phyloP scores from a whole-genome alignment of 768 basidiomycete genomes.

The Kwoniella dejecticola region DNA sequence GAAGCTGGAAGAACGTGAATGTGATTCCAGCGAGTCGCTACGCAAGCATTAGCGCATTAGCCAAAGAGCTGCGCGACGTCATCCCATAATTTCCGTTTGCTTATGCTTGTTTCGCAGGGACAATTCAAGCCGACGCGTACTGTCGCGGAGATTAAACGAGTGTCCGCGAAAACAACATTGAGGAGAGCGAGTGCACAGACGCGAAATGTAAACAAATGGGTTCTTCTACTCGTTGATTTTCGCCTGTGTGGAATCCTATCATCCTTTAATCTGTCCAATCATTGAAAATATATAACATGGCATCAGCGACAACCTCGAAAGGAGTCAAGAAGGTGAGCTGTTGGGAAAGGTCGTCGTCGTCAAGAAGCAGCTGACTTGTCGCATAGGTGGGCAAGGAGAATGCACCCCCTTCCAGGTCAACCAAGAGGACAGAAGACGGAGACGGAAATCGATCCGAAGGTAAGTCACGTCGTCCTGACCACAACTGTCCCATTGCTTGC shows the following conservation, averaged over 20 bases:
- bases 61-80: no score
- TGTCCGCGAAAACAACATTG: no score
- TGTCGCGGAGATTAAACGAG: no score
- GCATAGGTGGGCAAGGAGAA: slow-evolving; percentile 42
- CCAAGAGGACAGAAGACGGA: slow-evolving; percentile 8
- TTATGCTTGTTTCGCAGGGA: no score
- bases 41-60: no score
- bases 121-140: no score
- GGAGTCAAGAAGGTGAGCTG: slow-evolving; percentile 7
- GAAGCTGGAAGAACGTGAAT: no score
- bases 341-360: neutral
- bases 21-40: no score
- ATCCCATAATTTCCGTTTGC: no score
- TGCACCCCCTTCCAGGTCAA: slow-evolving; percentile 22
- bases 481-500: neutral
- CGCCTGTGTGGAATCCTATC: no score
- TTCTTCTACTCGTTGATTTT: neutral
- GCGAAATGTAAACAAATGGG: slow-evolving; percentile 4
- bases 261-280: neutral
- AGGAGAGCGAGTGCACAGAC: neutral
- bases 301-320: neutral
- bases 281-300: neutral
- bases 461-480: slow-evolving; percentile 1
- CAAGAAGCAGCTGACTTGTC: neutral
- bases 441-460: slow-evolving; percentile 22